These are phyloP conservation scores for Limtongozyma cylindracea DNA, from an alignment of 805 yeast genomes.

Conservation along the genomic window DNA sequence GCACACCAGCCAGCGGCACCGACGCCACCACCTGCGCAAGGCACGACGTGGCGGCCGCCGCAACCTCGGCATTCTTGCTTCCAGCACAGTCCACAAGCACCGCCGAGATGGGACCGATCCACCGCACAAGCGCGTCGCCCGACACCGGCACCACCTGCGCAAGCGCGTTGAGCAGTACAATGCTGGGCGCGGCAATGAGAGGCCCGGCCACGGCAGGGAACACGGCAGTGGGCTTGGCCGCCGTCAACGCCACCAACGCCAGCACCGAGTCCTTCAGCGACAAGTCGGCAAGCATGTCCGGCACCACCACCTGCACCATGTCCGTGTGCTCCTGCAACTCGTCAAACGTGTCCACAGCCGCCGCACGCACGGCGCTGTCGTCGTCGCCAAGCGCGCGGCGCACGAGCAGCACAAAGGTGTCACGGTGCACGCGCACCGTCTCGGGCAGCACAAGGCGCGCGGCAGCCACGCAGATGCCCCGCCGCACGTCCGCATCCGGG, in stretches of 20 bases:
- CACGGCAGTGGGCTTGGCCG: constrained; percentile 77
- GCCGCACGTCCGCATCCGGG: constrained; percentile 61
- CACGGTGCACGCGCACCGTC: constrained; percentile 37
- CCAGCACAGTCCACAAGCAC: no score
- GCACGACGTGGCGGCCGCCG: no score
- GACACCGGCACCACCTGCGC: constrained; percentile 80
- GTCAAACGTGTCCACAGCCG: constrained; percentile 85
- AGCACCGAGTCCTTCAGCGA: constrained; percentile 25
- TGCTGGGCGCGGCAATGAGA: constrained; percentile 58
- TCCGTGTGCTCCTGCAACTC: constrained; percentile 51
- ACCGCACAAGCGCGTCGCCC: no score
- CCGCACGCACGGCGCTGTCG: constrained; percentile 51
- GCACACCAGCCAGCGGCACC: no score
- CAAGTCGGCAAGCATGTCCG: constrained; percentile 50
- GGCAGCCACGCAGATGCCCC: constrained; percentile 91
- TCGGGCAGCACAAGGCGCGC: constrained; percentile 50
- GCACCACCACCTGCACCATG: constrained; percentile 77
- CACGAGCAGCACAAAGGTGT: constrained; percentile 44
- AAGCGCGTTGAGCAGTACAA: constrained; percentile 67
- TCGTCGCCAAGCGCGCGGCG: constrained; percentile 60
- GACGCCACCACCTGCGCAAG: no score
- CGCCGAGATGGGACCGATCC: no score
- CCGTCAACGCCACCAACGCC: constrained; percentile 75
- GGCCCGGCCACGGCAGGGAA: constrained; percentile 88
- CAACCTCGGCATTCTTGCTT: no score